Percentiles rank a stretch among this genome's conserved stretches.
These are phyloP conservation scores for Corchorus olitorius DNA, from an alignment of 345 rosid genomes.

Conservation along the genomic window DNA sequence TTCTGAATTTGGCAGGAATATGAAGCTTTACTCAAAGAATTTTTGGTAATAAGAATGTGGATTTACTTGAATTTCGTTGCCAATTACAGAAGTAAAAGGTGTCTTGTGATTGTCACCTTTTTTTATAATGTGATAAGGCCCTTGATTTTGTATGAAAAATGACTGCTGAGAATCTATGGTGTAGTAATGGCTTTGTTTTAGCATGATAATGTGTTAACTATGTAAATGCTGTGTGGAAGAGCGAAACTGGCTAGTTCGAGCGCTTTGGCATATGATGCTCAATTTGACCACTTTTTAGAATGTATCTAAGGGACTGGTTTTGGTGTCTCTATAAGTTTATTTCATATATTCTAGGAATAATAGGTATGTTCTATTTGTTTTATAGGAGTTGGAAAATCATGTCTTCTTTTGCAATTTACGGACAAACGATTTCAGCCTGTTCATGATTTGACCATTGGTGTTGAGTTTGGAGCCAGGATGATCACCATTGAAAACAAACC, in stretches of 20 bases:
- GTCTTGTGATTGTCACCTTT: background rate
- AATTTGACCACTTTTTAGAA: background rate
- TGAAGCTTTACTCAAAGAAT: background rate
- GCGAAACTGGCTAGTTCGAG: background rate
- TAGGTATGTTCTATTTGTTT: background rate
- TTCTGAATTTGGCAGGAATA: background rate
- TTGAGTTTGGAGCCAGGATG: constrained; percentile 75
- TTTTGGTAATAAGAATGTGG: background rate
- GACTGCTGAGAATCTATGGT: background rate
- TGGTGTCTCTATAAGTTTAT: background rate
- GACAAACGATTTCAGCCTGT: constrained; percentile 79
- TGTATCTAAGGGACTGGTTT: background rate
- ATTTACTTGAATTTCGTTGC: background rate
- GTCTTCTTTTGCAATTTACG: constrained; percentile 66
- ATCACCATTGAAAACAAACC: constrained; percentile 64
- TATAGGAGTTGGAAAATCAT: constrained; percentile 70
- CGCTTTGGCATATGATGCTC: background rate
- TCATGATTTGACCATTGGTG: constrained; percentile 77
- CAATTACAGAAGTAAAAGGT: constrained; percentile 4
- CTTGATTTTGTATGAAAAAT: background rate
- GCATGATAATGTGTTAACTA: background rate
- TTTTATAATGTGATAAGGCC: background rate
- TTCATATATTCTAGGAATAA: background rate
- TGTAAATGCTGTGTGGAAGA: background rate
- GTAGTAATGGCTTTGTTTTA: background rate